phyloP scores from a whole-genome alignment of 177 flowering plant species.

The Tripterygium wilfordii region DNA sequence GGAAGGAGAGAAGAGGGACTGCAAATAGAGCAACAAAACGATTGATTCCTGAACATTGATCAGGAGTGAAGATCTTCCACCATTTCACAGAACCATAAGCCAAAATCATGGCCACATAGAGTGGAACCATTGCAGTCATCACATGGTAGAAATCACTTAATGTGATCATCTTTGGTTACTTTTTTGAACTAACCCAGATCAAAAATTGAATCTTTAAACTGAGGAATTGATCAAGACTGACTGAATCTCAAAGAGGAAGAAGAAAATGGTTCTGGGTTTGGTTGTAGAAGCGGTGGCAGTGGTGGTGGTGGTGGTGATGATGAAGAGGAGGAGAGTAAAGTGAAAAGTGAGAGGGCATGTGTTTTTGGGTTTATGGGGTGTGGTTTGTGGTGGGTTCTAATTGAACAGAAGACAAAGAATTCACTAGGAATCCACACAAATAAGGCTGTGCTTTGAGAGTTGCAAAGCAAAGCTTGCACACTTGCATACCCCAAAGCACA shows the following conservation, averaged over 20 bases:
- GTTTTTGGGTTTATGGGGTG: constrained; percentile 21
- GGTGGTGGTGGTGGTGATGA: constrained; percentile 23
- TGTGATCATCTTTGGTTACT: constrained; percentile 50
- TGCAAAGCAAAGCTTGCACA: constrained; percentile 35
- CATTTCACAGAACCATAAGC: constrained; percentile 96
- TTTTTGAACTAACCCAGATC: too few species aligned
- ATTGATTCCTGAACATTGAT: constrained; percentile 96
- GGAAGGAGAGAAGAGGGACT: constrained; percentile 90
- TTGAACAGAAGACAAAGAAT: constrained; percentile 15
- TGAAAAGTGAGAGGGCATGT: constrained; percentile 27
- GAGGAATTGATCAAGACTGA: too few species aligned
- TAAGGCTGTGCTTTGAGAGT: constrained; percentile 32
- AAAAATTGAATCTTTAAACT: too few species aligned
- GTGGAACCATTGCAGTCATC: constrained; percentile 91
- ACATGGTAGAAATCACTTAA: constrained; percentile 49
- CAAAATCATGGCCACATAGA: constrained; percentile 89
- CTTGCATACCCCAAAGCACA: constrained; percentile 42
- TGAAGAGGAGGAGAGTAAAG: too few species aligned
- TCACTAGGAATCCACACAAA: constrained; percentile 9
- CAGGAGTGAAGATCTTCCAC: constrained; percentile 93
- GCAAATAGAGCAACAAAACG: constrained; percentile 92
- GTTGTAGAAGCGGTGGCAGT: constrained; percentile 4
- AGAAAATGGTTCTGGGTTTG: neutral
- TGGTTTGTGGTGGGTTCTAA: too few species aligned
- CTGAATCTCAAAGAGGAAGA: too few species aligned